Evolutionary conservation across 1,284 basidiomycete genomes (phyloP).

Genomic region (Gastroboletus turbinatus): DNA sequence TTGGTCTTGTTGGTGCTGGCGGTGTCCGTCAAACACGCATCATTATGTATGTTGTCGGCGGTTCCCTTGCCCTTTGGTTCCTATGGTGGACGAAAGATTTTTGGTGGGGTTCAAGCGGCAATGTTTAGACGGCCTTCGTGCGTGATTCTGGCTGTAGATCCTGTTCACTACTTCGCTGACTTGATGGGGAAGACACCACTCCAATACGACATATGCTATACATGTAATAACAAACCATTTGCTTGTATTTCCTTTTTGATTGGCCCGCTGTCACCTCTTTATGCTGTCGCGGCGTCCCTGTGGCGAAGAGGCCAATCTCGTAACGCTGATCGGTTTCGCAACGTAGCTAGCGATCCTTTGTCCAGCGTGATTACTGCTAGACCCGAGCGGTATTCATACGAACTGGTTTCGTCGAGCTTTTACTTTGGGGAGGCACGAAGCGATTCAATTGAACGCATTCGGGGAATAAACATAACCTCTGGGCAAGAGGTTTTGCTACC

Average conservation of each 20-base stretch:
- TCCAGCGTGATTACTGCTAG: background rate
- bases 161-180: background rate
- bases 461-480: background rate
- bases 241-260: background rate
- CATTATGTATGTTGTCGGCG: constrained; percentile 55
- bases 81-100: constrained; percentile 36
- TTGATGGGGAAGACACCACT: background rate
- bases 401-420: background rate
- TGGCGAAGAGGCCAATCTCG: background rate
- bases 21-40: constrained; percentile 67
- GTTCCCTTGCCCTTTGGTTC: constrained; percentile 44
- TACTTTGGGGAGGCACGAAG: background rate
- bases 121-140: constrained; percentile 15
- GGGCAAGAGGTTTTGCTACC: background rate
- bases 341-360: background rate
- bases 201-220: background rate
- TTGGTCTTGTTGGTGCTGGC: constrained; percentile 59
- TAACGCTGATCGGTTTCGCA: background rate
- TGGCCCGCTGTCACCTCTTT: background rate
- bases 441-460: too few relatives aligned
- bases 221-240: constrained; percentile 8
- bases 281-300: background rate
- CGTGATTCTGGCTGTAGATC: constrained; percentile 3
- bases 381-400: background rate
- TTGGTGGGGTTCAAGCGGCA: constrained; percentile 28